Conservation (phyloP, 805 yeast genomes). For the Zygosaccharomyces pseudorouxii region DNA sequence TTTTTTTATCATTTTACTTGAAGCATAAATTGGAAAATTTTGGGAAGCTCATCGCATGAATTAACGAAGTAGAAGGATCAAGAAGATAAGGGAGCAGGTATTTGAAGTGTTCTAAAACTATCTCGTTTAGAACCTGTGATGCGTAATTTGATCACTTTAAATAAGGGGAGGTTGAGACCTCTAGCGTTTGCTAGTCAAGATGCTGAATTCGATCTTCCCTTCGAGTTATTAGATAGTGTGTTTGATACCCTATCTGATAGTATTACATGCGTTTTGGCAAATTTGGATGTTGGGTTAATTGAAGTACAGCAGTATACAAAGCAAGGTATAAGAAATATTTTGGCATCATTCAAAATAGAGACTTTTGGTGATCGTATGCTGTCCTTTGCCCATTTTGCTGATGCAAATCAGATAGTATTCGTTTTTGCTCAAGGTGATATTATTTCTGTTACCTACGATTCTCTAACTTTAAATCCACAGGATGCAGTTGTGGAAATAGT, state of each 20-base stretch:
- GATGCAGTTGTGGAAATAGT: slow-evolving; percentile 62
- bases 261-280: slow-evolving; percentile 59
- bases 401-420: slow-evolving; percentile 58
- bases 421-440: slow-evolving; percentile 76
- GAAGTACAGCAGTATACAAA: slow-evolving; percentile 78
- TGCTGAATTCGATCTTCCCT: slow-evolving; percentile 14
- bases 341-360: slow-evolving; percentile 58
- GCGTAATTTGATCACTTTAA: slow-evolving; percentile 35
- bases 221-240: slow-evolving; percentile 31
- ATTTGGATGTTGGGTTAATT: slow-evolving; percentile 48
- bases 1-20: not conserved
- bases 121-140: slow-evolving; percentile 11
- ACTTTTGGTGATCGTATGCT: slow-evolving; percentile 41
- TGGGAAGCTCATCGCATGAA: slow-evolving; percentile 5
- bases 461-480: slow-evolving; percentile 41
- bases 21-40: not conserved
- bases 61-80: not conserved
- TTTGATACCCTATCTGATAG: slow-evolving; percentile 75
- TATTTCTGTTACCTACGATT: slow-evolving; percentile 56
- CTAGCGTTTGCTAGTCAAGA: slow-evolving; percentile 15
- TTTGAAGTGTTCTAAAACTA: not conserved
- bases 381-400: slow-evolving; percentile 65
- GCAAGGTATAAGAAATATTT: slow-evolving; percentile 50
- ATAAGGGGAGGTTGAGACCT: slow-evolving; percentile 31
- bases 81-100: not conserved